Conservation (phyloP, 768 basidiomycete species). For the Zangia roseola region DNA sequence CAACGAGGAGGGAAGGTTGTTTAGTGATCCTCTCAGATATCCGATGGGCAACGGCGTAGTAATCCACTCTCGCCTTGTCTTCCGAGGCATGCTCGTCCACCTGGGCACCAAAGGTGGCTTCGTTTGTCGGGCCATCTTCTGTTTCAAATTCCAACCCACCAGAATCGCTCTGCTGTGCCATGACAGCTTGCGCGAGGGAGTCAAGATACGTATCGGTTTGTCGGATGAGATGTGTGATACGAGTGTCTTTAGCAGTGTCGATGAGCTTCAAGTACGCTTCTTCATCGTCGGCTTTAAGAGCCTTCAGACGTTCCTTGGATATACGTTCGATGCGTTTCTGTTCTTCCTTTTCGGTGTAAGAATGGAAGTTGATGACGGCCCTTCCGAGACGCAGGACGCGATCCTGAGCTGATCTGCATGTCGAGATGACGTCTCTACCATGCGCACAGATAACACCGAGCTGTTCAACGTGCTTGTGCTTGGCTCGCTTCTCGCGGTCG, state of each 20-base stretch:
- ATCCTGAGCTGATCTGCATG: slow-evolving; percentile 62
- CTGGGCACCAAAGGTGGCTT: slow-evolving; percentile 89
- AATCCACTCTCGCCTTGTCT: slow-evolving; percentile 80
- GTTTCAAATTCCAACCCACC: slow-evolving; percentile 49
- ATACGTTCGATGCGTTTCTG: slow-evolving; percentile 95
- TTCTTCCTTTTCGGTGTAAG: slow-evolving; percentile 94
- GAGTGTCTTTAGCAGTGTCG: slow-evolving; percentile 98
- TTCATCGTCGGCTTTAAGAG: slow-evolving; percentile 96
- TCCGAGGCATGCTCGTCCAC: slow-evolving; percentile 57
- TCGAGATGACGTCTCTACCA: slow-evolving; percentile 70
- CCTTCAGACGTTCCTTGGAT: slow-evolving; percentile 96
- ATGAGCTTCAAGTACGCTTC: slow-evolving; percentile 99
- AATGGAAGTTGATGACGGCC: slow-evolving; percentile 81
- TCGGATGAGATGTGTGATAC: slow-evolving; percentile 92
- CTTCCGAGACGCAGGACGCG: slow-evolving; percentile 65
- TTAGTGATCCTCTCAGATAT: slow-evolving; percentile 81
- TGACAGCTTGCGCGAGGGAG: slow-evolving; percentile 90
- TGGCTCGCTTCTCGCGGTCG: slow-evolving; percentile 91
- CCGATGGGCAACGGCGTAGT: slow-evolving; percentile 93
- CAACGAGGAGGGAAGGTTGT: slow-evolving; percentile 74
- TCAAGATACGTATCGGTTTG: slow-evolving; percentile 97
- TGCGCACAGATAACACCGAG: slow-evolving; percentile 84
- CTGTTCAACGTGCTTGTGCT: slow-evolving; percentile 95
- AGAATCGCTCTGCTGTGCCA: slow-evolving; percentile 83
- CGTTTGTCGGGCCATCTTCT: slow-evolving; percentile 75